Evolutionary conservation across 202 grass and related monocot species (phyloP).

Genomic region (Setaria viridis): DNA sequence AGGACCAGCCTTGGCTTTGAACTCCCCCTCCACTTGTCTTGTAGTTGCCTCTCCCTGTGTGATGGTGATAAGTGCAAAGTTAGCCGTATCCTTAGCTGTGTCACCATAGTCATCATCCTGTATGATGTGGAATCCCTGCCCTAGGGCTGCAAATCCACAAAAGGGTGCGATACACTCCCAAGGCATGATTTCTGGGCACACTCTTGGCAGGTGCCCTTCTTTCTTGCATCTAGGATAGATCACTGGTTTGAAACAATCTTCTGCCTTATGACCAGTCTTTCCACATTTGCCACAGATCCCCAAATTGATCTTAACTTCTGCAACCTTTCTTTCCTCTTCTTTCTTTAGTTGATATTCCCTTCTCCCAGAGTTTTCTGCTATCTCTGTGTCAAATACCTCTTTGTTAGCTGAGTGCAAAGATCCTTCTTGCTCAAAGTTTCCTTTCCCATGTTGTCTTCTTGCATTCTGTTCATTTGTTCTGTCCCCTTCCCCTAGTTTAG

Average conservation of each 20-base stretch:
- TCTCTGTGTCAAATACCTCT: too few species aligned
- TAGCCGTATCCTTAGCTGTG: rapidly evolving
- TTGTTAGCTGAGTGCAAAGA: too few species aligned
- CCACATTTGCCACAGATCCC: neutral
- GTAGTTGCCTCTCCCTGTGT: rapidly evolving
- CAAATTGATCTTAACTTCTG: too few species aligned
- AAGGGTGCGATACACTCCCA: neutral
- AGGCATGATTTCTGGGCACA: rapidly evolving
- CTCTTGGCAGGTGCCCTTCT: neutral
- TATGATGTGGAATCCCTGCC: neutral
- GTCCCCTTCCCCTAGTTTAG: too few species aligned
- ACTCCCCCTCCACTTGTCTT: neutral
- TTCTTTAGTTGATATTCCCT: too few species aligned
- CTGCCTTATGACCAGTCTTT: rapidly evolving
- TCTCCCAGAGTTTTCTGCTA: too few species aligned
- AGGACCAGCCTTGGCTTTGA: rapidly evolving
- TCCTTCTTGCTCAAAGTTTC: too few species aligned
- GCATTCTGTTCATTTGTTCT: too few species aligned
- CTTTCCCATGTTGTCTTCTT: too few species aligned
- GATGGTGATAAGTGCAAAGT: rapidly evolving
- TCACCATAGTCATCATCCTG: rapidly evolving
- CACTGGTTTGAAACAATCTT: rapidly evolving
- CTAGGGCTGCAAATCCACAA: rapidly evolving
- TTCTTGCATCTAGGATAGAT: neutral
- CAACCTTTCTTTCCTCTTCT: too few species aligned